A percentile compares a stretch with the other conserved stretches of the same genome.
phyloP scores from a whole-genome alignment of 2,329 filamentous ascomycete species.

The Colletotrichum costaricense region DNA sequence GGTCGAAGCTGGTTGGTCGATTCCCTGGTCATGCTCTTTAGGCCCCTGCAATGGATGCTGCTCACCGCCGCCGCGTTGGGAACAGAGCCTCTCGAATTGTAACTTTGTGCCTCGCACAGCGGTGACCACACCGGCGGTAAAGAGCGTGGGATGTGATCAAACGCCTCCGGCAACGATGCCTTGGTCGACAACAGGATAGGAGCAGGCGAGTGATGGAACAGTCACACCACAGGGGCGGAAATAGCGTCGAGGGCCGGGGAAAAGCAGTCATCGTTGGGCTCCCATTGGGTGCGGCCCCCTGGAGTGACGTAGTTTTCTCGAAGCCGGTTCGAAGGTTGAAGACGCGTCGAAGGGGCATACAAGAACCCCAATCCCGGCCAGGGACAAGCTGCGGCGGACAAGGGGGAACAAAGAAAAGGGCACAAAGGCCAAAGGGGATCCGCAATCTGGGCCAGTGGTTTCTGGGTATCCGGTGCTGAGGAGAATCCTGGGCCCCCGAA shows the following conservation, averaged over 20 bases:
- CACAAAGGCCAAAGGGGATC: background rate
- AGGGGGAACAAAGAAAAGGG: background rate
- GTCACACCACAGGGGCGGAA: slow-evolving; percentile 18
- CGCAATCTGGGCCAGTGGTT: slow-evolving; percentile 26
- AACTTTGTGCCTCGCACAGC: background rate
- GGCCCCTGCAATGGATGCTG: slow-evolving; percentile 5
- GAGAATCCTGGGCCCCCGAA: slow-evolving; percentile 18
- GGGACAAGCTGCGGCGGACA: background rate
- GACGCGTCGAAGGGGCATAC: background rate
- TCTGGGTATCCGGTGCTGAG: slow-evolving; percentile 31
- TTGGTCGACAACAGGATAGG: background rate
- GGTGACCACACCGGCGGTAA: background rate
- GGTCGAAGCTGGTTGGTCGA: background rate
- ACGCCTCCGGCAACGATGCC: background rate
- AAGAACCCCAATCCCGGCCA: background rate
- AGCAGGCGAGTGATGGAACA: background rate
- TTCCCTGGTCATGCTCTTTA: background rate
- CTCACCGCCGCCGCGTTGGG: slow-evolving; percentile 25
- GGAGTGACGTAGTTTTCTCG: slow-evolving; percentile 32
- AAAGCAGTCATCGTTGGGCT: background rate
- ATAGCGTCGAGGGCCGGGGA: background rate
- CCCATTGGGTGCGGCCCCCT: slow-evolving; percentile 15
- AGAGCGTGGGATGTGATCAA: background rate
- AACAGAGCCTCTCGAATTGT: background rate
- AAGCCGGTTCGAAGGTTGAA: slow-evolving; percentile 26